Percentiles rank a stretch among this genome's conserved stretches.
Evolutionary conservation across 2,329 filamentous ascomycete genomes (phyloP).

Genomic region (Mycosphaerella sp.): DNA sequence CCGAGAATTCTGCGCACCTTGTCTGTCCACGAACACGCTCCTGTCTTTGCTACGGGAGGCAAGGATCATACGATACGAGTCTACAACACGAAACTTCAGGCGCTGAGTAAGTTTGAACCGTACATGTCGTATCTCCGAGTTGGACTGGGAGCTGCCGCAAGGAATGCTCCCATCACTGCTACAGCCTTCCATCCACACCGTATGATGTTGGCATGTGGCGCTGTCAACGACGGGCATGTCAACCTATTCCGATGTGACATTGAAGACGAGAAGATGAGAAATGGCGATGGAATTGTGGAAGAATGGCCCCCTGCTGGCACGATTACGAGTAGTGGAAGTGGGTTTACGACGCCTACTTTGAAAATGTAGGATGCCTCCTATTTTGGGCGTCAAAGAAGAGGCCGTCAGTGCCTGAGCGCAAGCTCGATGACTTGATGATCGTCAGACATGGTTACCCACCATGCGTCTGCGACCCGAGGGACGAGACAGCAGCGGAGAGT

Average conservation of each 20-base stretch:
- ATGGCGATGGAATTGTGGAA: constrained; percentile 10
- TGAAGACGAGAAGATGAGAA: constrained; percentile 16
- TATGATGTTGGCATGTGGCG: constrained; percentile 82
- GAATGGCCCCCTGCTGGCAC: constrained; percentile 4
- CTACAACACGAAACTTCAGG: constrained; percentile 64
- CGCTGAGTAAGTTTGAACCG: constrained; percentile 78
- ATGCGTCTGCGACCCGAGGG: no score
- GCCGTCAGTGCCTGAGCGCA: no score
- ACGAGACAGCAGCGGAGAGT: no score
- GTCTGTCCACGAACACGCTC: constrained; percentile 91
- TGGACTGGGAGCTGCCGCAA: constrained; percentile 20
- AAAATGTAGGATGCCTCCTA: no score
- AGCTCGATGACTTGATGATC: no score
- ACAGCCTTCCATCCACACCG: constrained; percentile 95
- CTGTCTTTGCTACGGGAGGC: constrained; percentile 91
- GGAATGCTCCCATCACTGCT: constrained; percentile 71
- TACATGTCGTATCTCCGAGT: constrained; percentile 58
- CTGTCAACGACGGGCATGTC: constrained; percentile 80
- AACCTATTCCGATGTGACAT: constrained; percentile 60
- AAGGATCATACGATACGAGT: constrained; percentile 83
- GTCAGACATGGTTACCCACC: no score
- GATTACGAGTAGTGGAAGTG: no score
- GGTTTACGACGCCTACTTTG: no score
- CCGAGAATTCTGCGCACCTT: constrained; percentile 55
- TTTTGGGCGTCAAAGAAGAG: no score